These are phyloP conservation scores for Oenanthe javanica DNA, from an alignment of 140 eudicot genomes.

Conservation along the genomic window DNA sequence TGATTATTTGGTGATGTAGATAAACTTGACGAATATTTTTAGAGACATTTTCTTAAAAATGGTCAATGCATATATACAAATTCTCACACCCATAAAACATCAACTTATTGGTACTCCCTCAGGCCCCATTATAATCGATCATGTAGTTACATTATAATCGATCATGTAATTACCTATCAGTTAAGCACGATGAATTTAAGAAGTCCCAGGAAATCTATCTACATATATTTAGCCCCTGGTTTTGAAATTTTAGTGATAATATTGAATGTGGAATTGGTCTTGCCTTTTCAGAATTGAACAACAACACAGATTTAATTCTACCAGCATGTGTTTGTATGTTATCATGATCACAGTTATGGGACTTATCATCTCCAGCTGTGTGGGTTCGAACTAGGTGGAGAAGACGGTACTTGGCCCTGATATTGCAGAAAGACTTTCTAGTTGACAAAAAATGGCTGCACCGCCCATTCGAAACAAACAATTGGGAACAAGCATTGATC, in stretches of 20 bases:
- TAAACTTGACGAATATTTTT: no score
- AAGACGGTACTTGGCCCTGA: slow-evolving; percentile 2
- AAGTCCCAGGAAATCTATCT: not conserved
- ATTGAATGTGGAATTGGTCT: not conserved
- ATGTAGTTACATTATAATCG: no score
- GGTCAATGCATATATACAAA: no score
- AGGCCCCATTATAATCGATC: no score
- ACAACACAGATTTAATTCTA: not conserved
- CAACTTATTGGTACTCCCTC: no score
- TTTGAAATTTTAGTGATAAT: not conserved
- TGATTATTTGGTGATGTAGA: no score
- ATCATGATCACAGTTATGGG: slow-evolving; percentile 9
- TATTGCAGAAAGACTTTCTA: not conserved
- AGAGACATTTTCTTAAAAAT: no score
- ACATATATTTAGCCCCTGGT: not conserved
- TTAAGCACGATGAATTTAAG: not conserved
- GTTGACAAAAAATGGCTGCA: not conserved
- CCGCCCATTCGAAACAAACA: slow-evolving; percentile 4
- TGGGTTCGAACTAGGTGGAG: slow-evolving; percentile 3
- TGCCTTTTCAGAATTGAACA: slow-evolving; percentile 1
- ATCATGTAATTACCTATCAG: not conserved
- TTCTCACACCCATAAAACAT: no score
- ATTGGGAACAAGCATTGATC: not conserved
- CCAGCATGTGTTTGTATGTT: not conserved
- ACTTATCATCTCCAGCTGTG: not conserved